Evolutionary conservation across 805 yeast species (phyloP).

Genomic region (Komagataella mondaviorum): DNA sequence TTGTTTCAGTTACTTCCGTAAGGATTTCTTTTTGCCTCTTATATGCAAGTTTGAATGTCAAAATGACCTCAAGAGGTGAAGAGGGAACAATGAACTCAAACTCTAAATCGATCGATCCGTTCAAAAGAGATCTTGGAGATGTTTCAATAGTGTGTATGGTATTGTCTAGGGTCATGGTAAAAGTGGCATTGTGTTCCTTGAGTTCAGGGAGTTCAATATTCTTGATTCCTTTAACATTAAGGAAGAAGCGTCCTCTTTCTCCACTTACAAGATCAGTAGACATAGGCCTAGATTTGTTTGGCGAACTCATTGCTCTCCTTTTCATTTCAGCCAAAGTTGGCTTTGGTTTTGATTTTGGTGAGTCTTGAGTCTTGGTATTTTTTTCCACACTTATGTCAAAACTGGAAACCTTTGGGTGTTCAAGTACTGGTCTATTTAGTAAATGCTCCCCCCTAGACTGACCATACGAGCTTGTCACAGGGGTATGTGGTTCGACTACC

Average conservation of each 20-base stretch:
- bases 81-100: conserved; percentile 62
- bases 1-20: conserved; percentile 48
- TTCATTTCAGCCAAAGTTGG: neutral
- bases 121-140: conserved; percentile 14
- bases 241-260: conserved; percentile 37
- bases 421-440: neutral
- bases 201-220: conserved; percentile 35
- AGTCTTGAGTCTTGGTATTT: neutral
- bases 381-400: neutral
- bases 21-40: conserved; percentile 33
- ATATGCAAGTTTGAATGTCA: conserved; percentile 62
- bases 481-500: neutral
- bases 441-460: neutral
- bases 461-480: neutral
- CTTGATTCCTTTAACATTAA: conserved; percentile 32
- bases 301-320: neutral
- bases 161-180: conserved; percentile 54
- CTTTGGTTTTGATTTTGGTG: neutral
- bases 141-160: conserved; percentile 73
- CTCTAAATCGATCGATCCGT: conserved; percentile 46
- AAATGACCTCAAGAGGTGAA: conserved; percentile 38
- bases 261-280: conserved; percentile 10
- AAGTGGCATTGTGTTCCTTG: conserved; percentile 28
- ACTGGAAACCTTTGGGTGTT: neutral
- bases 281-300: neutral